These are phyloP conservation scores for Kokia cookei DNA, from an alignment of 441 rosid species.

Conservation along the genomic window DNA sequence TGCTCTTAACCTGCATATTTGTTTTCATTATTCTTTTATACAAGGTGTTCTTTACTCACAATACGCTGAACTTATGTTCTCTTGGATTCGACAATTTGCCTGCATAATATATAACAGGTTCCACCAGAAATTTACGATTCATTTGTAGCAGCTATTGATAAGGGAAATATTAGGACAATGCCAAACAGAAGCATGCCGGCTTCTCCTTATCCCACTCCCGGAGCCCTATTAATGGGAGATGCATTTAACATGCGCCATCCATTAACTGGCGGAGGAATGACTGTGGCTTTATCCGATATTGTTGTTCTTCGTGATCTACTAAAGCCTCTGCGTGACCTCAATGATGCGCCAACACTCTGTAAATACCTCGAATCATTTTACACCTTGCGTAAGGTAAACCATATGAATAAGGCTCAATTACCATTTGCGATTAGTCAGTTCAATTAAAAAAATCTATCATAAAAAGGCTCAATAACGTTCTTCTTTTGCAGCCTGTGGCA, in stretches of 20 bases:
- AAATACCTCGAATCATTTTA: constrained; percentile 86
- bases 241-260: constrained; percentile 99
- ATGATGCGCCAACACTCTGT: constrained; percentile 62
- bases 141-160: constrained; percentile 66
- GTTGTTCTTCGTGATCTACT: constrained; percentile 76
- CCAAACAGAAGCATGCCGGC: constrained; percentile 99
- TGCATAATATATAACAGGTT: constrained; percentile 38
- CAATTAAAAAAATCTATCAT: not conserved
- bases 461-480: not conserved
- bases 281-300: constrained; percentile 82
- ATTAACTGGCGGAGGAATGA: constrained; percentile 96
- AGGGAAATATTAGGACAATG: constrained; percentile 80
- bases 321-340: constrained; percentile 58
- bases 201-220: constrained; percentile 76
- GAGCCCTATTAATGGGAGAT: constrained; percentile 88
- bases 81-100: constrained; percentile 7
- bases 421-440: not conserved
- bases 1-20: not conserved
- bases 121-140: constrained; percentile 64
- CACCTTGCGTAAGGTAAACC: constrained; percentile 76
- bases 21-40: not conserved
- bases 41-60: not conserved
- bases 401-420: not conserved
- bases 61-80: not conserved
- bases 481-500: constrained; percentile 11